These are phyloP conservation scores for Colletotrichum eleusines DNA, from an alignment of 2,329 filamentous ascomycete genomes.

Conservation along the genomic window DNA sequence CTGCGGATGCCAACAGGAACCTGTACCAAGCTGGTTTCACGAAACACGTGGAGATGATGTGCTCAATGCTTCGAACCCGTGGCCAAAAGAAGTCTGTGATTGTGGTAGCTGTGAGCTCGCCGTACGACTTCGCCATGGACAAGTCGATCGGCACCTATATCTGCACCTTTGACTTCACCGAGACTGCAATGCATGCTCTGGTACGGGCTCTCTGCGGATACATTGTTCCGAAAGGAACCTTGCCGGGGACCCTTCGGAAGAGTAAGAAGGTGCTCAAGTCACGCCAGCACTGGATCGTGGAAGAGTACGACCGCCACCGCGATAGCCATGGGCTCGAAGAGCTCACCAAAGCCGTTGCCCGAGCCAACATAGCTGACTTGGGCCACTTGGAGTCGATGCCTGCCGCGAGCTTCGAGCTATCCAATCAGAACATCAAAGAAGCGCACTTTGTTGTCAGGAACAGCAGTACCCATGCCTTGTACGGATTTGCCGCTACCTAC, in stretches of 20 bases:
- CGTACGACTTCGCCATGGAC: conserved; percentile 97
- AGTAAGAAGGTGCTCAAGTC: conserved; percentile 89
- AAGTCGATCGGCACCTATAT: conserved; percentile 91
- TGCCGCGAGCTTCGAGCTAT: conserved; percentile 81
- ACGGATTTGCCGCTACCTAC: conserved; percentile 93
- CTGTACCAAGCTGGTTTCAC: conserved; percentile 95
- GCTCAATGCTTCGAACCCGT: conserved; percentile 80
- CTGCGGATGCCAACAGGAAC: conserved; percentile 93
- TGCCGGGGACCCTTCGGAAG: conserved; percentile 83
- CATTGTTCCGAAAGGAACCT: conserved; percentile 67
- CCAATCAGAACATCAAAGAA: conserved; percentile 78
- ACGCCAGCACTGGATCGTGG: conserved; percentile 95
- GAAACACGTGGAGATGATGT: conserved; percentile 96
- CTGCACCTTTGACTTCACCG: conserved; percentile 96
- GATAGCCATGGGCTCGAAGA: conserved; percentile 80
- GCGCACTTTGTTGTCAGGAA: conserved; percentile 93
- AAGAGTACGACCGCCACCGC: conserved; percentile 84
- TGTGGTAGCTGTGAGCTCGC: conserved; percentile 93
- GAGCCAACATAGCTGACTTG: conserved; percentile 74
- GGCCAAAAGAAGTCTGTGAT: conserved; percentile 90
- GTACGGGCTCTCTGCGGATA: conserved; percentile 89
- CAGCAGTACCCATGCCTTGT: conserved; percentile 89
- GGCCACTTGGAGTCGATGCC: conserved; percentile 77
- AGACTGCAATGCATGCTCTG: conserved; percentile 86
- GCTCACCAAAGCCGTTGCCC: conserved; percentile 78